Percentiles rank a stretch among this genome's conserved stretches.
Conservation (phyloP, 345 rosid species). For the Anastatica hierochuntica region DNA sequence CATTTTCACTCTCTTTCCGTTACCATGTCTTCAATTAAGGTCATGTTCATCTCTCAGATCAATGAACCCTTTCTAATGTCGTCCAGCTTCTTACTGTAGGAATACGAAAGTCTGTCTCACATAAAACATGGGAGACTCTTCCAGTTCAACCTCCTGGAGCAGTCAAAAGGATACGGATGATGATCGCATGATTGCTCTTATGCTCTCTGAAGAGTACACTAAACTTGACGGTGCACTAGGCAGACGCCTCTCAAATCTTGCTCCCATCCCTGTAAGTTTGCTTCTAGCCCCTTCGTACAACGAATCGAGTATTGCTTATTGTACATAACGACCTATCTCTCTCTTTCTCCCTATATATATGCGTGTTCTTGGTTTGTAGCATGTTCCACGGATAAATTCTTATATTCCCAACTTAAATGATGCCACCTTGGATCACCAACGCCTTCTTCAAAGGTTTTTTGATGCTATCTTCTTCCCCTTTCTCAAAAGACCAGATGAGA, state of each 20-base stretch:
- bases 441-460: conserved; percentile 72
- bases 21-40: too few relatives aligned
- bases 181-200: conserved; percentile 78
- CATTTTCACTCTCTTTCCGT: too few relatives aligned
- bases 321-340: not conserved
- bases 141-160: conserved; percentile 76
- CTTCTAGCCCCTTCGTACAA: not conserved
- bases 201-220: conserved; percentile 70
- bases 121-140: conserved; percentile 47
- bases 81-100: conserved; percentile 5
- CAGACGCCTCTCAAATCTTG: conserved; percentile 65
- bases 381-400: conserved; percentile 70
- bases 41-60: too few relatives aligned
- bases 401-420: conserved; percentile 63
- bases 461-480: conserved; percentile 3
- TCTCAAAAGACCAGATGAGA: not conserved
- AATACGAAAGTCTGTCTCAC: not conserved
- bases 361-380: conserved; percentile 37
- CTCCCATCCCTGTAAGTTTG: conserved; percentile 56
- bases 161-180: conserved; percentile 66
- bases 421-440: conserved; percentile 86
- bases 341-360: not conserved
- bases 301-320: not conserved
- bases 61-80: too few relatives aligned
- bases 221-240: conserved; percentile 70